Conservation (phyloP, 257 asterid species). For the Catharanthus roseus region DNA sequence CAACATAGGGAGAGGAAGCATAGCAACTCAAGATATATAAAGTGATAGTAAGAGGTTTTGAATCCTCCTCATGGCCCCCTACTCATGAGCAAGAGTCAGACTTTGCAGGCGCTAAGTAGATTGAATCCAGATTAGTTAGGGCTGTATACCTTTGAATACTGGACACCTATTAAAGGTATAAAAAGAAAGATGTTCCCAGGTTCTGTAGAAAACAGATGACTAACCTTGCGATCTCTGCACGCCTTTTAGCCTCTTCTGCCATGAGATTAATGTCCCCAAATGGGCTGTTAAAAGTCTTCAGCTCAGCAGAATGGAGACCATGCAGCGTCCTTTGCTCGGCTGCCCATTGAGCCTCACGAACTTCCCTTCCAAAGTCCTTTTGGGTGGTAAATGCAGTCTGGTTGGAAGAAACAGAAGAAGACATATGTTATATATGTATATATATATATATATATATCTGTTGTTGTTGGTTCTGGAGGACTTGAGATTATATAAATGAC, state of each 20-base stretch:
- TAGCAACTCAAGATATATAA: neutral
- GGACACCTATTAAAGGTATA: too few relatives aligned
- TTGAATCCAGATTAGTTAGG: too few relatives aligned
- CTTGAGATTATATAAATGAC: neutral
- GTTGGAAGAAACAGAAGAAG: neutral
- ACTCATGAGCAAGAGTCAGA: too few relatives aligned
- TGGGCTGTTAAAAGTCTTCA: slow-evolving; percentile 17
- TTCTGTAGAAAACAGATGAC: neutral
- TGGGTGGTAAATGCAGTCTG: slow-evolving; percentile 45
- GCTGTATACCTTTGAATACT: too few relatives aligned
- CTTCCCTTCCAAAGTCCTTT: slow-evolving; percentile 43
- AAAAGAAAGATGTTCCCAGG: too few relatives aligned
- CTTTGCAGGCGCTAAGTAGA: too few relatives aligned
- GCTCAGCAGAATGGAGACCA: slow-evolving; percentile 31
- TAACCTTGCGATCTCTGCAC: slow-evolving; percentile 50
- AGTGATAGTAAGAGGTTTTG: too few relatives aligned
- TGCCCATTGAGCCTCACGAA: slow-evolving; percentile 39
- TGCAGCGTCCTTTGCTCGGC: slow-evolving; percentile 43
- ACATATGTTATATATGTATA: too few relatives aligned
- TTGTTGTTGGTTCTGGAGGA: neutral
- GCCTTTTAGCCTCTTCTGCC: slow-evolving; percentile 53
- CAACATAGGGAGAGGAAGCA: too few relatives aligned
- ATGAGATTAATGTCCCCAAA: slow-evolving; percentile 40
- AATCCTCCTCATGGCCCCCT: too few relatives aligned
- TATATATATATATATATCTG: too few relatives aligned